These are phyloP conservation scores for Fusarium brevicatenulatum DNA, from an alignment of 2,329 filamentous ascomycete species.

Conservation along the genomic window DNA sequence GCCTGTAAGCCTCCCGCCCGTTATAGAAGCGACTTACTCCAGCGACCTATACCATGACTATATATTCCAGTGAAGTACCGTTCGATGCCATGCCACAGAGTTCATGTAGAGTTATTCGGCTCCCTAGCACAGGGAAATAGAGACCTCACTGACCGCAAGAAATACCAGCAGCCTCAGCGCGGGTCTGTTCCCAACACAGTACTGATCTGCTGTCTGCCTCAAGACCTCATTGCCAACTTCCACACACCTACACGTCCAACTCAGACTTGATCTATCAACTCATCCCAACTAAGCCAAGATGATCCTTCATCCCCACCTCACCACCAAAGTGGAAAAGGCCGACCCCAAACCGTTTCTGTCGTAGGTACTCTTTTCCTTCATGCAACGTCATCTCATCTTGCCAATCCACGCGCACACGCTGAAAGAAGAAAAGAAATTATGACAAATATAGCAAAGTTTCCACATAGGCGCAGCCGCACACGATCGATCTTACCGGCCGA, in stretches of 20 bases:
- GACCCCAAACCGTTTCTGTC: conserved; percentile 31
- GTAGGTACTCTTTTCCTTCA: conserved; percentile 10
- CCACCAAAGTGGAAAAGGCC: conserved; percentile 36
- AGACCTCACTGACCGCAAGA: not conserved
- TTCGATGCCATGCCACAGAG: no score
- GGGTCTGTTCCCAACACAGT: not conserved
- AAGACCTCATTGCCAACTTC: not conserved
- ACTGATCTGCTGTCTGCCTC: not conserved
- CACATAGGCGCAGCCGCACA: not conserved
- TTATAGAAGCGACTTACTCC: not conserved
- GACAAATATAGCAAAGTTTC: conserved; percentile 51
- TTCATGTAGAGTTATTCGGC: not conserved
- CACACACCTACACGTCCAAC: not conserved
- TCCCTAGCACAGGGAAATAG: not conserved
- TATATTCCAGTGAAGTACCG: not conserved
- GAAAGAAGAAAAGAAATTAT: conserved; percentile 18
- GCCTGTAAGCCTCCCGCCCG: not conserved
- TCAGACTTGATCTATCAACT: not conserved
- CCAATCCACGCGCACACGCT: not conserved
- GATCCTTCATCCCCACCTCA: conserved; percentile 29
- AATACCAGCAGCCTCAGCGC: not conserved
- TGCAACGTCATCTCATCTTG: conserved; percentile 23
- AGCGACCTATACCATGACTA: not conserved
- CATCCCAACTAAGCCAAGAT: conserved; percentile 7
- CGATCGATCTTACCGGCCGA: not conserved